A percentile compares a stretch with the other conserved stretches of the same genome.
These are phyloP conservation scores for Phytophthora fragariae DNA, from an alignment of 352 stramenopile species.

Conservation along the genomic window DNA sequence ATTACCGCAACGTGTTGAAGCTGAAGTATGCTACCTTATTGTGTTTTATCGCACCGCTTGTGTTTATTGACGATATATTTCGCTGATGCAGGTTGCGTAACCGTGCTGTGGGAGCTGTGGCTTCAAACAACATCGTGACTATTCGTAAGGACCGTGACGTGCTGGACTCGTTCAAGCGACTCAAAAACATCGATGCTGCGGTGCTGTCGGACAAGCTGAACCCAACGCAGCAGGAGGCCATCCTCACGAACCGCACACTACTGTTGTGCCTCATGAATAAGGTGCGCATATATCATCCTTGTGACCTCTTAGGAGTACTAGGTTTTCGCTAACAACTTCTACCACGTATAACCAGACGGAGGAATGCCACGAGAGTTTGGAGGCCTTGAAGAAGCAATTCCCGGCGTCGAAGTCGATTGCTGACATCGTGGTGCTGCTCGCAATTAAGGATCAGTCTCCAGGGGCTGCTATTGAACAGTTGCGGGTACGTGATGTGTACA, in stretches of 20 bases:
- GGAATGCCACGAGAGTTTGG: constrained; percentile 66
- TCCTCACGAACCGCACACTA: constrained; percentile 79
- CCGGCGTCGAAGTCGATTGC: constrained; percentile 60
- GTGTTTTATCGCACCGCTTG: neutral
- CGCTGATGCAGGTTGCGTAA: constrained; percentile 59
- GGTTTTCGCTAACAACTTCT: constrained; percentile 12
- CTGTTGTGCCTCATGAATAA: constrained; percentile 84
- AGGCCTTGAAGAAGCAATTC: constrained; percentile 65
- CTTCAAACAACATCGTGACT: constrained; percentile 84
- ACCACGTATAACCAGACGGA: constrained; percentile 48
- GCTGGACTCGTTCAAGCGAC: constrained; percentile 86
- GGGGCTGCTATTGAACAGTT: constrained; percentile 58
- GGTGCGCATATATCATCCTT: constrained; percentile 29
- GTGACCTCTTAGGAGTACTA: neutral
- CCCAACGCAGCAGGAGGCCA: constrained; percentile 66
- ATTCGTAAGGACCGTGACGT: constrained; percentile 82
- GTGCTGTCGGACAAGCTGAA: constrained; percentile 71
- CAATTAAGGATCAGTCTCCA: constrained; percentile 72
- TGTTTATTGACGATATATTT: constrained; percentile 14
- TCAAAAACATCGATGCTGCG: constrained; percentile 70
- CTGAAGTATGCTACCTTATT: constrained; percentile 59
- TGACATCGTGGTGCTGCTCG: constrained; percentile 73
- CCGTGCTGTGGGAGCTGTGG: constrained; percentile 67
- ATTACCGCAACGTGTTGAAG: constrained; percentile 85
- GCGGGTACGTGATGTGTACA: constrained; percentile 33